Evolutionary conservation across 2,329 filamentous ascomycete species (phyloP).

Genomic region (Gaeumannomyces sp.): DNA sequence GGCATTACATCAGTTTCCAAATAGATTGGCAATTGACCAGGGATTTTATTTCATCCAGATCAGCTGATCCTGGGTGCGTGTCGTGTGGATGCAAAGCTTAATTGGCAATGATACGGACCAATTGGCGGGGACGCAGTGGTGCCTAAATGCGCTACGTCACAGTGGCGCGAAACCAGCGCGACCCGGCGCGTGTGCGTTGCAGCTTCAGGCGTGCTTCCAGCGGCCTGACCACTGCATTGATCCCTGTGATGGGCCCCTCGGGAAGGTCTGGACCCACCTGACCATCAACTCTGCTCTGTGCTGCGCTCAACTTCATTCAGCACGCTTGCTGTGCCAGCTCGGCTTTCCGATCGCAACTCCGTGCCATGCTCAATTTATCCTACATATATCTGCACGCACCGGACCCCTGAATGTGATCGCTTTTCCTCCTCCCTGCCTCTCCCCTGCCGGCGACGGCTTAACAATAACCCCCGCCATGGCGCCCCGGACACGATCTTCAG

Average conservation of each 20-base stretch:
- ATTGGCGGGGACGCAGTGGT: not conserved
- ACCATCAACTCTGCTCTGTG: too few relatives aligned
- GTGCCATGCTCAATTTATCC: not conserved
- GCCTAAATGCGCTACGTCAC: not conserved
- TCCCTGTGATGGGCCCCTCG: not conserved
- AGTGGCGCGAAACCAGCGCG: not conserved
- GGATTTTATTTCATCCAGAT: too few relatives aligned
- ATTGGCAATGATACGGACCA: not conserved
- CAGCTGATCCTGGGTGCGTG: too few relatives aligned
- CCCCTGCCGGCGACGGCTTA: not conserved
- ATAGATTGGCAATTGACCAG: not conserved
- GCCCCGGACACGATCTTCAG: slow-evolving; percentile 14
- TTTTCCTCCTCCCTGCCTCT: not conserved
- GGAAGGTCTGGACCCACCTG: not conserved
- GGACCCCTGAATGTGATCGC: not conserved
- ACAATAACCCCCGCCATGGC: slow-evolving; percentile 13
- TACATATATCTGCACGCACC: not conserved
- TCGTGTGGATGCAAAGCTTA: not conserved
- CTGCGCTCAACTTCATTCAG: not conserved
- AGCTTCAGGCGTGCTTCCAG: not conserved
- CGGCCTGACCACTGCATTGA: not conserved
- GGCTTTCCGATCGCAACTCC: not conserved
- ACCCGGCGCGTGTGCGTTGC: not conserved
- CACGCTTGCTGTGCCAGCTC: too few relatives aligned
- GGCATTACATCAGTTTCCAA: not conserved